Conservation (phyloP, 2,329 filamentous ascomycete species). For the Ceratocystis alfenasii region DNA sequence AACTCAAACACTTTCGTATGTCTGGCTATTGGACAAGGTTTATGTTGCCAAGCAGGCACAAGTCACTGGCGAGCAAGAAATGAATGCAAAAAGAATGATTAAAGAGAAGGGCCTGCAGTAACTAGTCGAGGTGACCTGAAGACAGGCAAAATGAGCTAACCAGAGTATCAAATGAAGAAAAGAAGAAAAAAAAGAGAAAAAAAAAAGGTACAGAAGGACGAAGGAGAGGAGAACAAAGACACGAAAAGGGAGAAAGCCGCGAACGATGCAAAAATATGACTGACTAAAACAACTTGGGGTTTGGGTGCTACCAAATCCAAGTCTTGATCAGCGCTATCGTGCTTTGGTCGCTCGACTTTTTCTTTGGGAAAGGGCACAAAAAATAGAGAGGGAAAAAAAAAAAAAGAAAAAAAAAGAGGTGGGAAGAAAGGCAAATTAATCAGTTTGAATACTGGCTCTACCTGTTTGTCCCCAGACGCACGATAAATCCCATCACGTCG, state of each 20-base stretch:
- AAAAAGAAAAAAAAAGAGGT: neutral
- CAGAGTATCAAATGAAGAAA: neutral
- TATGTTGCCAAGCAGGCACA: neutral
- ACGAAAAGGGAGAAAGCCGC: neutral
- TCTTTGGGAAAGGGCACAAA: neutral
- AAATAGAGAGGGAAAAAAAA: neutral
- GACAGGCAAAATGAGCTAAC: neutral
- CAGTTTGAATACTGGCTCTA: too few species aligned
- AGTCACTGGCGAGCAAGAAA: constrained; percentile 1
- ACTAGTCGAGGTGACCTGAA: neutral
- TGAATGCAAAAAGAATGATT: constrained; percentile 6
- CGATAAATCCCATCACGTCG: constrained; percentile 1
- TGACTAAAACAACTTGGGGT: neutral
- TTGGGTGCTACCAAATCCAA: neutral
- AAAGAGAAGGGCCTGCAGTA: neutral
- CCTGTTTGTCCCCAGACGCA: neutral
- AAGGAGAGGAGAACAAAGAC: neutral
- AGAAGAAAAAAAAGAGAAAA: neutral
- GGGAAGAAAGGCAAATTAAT: neutral
- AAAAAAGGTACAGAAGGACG: neutral
- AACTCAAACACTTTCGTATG: neutral
- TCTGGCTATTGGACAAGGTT: neutral
- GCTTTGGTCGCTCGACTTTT: neutral
- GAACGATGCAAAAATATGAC: neutral
- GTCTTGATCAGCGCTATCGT: neutral